These are phyloP conservation scores for Tanacetum coccineum DNA, from an alignment of 129 eudicot species.

Conservation along the genomic window DNA sequence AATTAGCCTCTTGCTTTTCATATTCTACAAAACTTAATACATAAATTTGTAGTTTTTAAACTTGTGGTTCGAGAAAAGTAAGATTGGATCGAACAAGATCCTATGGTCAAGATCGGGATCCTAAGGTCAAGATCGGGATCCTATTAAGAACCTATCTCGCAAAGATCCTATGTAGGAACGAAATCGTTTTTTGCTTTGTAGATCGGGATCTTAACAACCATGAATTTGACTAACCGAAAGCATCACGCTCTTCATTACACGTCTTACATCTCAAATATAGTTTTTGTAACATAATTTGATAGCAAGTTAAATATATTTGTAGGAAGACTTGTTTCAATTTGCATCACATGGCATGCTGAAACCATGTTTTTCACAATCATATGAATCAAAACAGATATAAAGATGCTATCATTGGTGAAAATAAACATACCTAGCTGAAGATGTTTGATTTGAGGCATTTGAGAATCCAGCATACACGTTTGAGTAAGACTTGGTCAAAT, in stretches of 20 bases:
- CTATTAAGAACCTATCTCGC: no score
- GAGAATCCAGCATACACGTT: slow-evolving; percentile 86
- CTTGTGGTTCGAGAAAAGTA: no score
- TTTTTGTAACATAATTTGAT: not conserved
- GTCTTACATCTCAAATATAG: slow-evolving; percentile 4
- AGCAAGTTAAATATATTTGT: not conserved
- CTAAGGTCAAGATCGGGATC: no score
- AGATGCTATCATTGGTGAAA: not conserved
- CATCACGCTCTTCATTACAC: slow-evolving; percentile 10
- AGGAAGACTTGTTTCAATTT: slow-evolving; percentile 1
- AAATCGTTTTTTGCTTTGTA: no score
- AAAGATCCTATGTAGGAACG: no score
- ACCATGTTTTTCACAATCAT: slow-evolving; percentile 9
- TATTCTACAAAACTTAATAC: no score
- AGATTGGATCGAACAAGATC: no score
- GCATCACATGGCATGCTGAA: slow-evolving; percentile 17
- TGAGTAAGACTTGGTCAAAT: slow-evolving; percentile 84
- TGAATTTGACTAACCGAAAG: not conserved
- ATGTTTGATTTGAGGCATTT: slow-evolving; percentile 38
- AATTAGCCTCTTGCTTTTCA: no score
- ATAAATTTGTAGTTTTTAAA: no score
- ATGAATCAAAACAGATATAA: not conserved
- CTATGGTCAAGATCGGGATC: no score
- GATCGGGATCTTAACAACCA: no score
- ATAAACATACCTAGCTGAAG: slow-evolving; percentile 61